Conservation (phyloP, 2,329 filamentous ascomycete genomes). For the Chaetomium globosum region DNA sequence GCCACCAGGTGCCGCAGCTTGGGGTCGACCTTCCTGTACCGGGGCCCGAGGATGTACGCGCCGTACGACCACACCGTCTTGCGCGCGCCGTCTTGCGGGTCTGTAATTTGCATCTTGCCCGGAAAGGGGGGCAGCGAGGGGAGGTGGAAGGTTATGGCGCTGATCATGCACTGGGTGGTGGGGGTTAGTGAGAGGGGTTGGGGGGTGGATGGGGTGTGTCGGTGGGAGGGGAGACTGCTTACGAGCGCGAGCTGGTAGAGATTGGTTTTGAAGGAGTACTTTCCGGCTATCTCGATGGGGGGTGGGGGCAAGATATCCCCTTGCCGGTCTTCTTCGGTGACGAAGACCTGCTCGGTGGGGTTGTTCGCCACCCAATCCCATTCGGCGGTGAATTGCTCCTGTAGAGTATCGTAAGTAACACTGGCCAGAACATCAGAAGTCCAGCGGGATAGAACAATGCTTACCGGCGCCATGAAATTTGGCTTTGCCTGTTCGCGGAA, state of each 20-base stretch:
- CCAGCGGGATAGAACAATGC: background rate
- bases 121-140: background rate
- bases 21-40: background rate
- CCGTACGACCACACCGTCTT: constrained; percentile 8
- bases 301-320: background rate
- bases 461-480: background rate
- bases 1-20: constrained; percentile 7
- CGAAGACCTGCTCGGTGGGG: background rate
- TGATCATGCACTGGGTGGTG: background rate
- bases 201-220: too few relatives aligned
- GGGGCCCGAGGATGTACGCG: background rate
- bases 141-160: background rate
- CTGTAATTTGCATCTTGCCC: background rate
- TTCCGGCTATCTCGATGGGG: background rate
- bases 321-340: background rate
- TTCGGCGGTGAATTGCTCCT: constrained; percentile 18
- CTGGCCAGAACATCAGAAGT: background rate
- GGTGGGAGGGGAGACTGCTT: background rate
- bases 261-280: constrained; percentile 8
- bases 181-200: background rate
- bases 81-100: background rate
- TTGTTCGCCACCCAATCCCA: background rate
- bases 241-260: constrained; percentile 15
- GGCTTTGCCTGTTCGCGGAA: background rate
- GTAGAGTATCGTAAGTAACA: background rate